A percentile compares a stretch with the other conserved stretches of the same genome.
These are phyloP conservation scores for Ascochyta clinopodiicola DNA, from an alignment of 2,329 filamentous ascomycete species.

Conservation along the genomic window DNA sequence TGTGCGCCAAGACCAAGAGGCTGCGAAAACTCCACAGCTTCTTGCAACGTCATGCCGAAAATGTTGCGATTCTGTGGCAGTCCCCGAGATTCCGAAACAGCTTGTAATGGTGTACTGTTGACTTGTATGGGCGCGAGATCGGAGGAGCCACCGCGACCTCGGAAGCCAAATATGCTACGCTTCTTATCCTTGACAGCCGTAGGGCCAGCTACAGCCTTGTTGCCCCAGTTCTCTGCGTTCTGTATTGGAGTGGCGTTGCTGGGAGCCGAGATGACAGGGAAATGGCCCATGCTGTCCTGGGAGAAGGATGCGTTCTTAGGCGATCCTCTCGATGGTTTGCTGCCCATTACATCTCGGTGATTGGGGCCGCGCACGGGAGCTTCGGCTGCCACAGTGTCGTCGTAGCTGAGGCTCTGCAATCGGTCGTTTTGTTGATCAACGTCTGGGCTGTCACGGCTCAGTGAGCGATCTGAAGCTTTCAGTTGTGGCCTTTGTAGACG, in stretches of 20 bases:
- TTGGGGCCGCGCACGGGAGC: slow-evolving; percentile 60
- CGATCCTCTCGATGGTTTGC: slow-evolving; percentile 32
- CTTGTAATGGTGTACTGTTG: slow-evolving; percentile 21
- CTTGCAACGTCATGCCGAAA: slow-evolving; percentile 84
- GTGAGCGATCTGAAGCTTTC: slow-evolving; percentile 37
- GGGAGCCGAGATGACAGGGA: slow-evolving; percentile 75
- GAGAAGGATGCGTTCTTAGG: slow-evolving; percentile 46
- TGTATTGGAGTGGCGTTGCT: slow-evolving; percentile 85
- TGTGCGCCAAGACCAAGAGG: slow-evolving; percentile 76
- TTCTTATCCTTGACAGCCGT: slow-evolving; percentile 82
- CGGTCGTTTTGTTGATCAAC: slow-evolving; percentile 37
- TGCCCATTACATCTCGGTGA: slow-evolving; percentile 34
- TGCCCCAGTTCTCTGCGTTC: slow-evolving; percentile 85
- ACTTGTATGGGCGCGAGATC: slow-evolving; percentile 58
- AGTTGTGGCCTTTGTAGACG: slow-evolving; percentile 52
- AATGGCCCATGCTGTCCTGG: slow-evolving; percentile 36
- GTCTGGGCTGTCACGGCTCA: slow-evolving; percentile 50
- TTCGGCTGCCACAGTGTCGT: slow-evolving; percentile 63
- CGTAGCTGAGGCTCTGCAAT: slow-evolving; percentile 61
- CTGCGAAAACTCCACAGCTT: slow-evolving; percentile 82
- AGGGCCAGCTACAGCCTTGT: slow-evolving; percentile 64
- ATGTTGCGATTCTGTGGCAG: slow-evolving; percentile 62
- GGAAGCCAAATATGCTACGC: slow-evolving; percentile 69
- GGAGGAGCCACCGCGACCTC: slow-evolving; percentile 71
- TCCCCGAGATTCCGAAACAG: slow-evolving; percentile 30